phyloP scores from a whole-genome alignment of 163 green algal genomes.

The Scenedesmus sp. region DNA sequence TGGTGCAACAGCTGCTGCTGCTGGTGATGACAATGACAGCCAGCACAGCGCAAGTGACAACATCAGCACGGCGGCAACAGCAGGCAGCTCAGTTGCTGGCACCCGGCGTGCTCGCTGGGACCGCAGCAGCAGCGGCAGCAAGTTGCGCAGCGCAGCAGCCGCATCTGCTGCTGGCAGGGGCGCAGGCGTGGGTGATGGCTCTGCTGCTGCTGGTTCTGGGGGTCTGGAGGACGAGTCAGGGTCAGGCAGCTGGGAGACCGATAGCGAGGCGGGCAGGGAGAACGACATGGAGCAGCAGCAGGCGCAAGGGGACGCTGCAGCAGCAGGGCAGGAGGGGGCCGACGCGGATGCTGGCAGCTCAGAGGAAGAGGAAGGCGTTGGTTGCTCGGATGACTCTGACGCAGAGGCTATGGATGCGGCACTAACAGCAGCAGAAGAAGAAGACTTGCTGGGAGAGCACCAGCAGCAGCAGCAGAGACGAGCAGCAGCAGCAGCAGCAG shows the following conservation, averaged over 20 bases:
- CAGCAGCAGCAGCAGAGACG: neutral
- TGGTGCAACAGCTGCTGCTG: neutral
- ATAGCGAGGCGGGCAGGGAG: conserved; percentile 10
- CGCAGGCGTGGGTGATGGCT: neutral
- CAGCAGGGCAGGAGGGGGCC: neutral
- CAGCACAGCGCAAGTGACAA: conserved; percentile 1
- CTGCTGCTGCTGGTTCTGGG: neutral
- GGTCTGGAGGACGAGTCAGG: neutral
- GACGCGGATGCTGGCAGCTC: neutral
- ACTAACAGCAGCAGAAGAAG: conserved; percentile 47
- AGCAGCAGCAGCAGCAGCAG: neutral
- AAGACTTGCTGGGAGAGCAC: conserved; percentile 27
- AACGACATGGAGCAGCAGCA: neutral
- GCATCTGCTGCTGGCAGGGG: neutral
- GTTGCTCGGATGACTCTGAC: neutral
- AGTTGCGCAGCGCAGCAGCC: neutral
- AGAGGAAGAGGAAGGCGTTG: neutral
- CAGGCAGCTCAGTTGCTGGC: conserved; percentile 6
- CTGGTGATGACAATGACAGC: neutral
- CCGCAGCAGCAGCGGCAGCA: conserved; percentile 35
- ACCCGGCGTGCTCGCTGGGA: neutral
- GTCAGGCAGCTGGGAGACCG: conserved; percentile 43
- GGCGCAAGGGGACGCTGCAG: conserved; percentile 17
- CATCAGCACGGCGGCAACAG: conserved; percentile 25
- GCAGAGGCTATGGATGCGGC: conserved; percentile 25